Percentiles rank a stretch among this genome's conserved stretches.
Conservation (phyloP, 768 basidiomycete genomes). For the Pleurotus sapidus region DNA sequence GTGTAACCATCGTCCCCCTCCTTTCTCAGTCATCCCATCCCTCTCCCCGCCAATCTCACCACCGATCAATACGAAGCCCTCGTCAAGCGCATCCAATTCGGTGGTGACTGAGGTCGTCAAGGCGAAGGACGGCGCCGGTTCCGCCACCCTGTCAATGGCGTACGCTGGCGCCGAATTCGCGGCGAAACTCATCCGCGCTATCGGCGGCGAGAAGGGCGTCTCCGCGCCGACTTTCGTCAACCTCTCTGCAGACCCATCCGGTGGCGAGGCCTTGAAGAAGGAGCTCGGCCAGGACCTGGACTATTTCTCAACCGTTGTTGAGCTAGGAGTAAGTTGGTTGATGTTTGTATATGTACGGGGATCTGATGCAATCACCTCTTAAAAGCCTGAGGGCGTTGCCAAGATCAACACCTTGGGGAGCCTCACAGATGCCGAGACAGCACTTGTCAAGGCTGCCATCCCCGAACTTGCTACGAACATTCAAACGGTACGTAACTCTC, state of each 20-base stretch:
- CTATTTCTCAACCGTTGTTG: conserved; percentile 87
- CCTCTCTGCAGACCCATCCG: conserved; percentile 66
- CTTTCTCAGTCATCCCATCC: conserved; percentile 86
- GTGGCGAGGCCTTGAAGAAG: conserved; percentile 70
- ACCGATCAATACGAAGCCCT: conserved; percentile 53
- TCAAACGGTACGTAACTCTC: conserved; percentile 45
- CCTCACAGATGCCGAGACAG: conserved; percentile 67
- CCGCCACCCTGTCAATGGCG: conserved; percentile 96
- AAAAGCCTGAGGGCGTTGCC: conserved; percentile 72
- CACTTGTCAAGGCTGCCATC: conserved; percentile 76
- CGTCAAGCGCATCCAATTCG: conserved; percentile 87
- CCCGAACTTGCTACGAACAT: conserved; percentile 79
- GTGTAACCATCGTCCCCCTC: conserved; percentile 90
- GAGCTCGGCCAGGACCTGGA: conserved; percentile 76
- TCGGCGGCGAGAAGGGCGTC: conserved; percentile 87
- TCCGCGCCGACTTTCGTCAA: conserved; percentile 83
- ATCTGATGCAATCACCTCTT: conserved; percentile 8
- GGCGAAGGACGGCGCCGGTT: conserved; percentile 93
- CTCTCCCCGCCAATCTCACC: conserved; percentile 60
- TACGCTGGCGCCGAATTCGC: conserved; percentile 93
- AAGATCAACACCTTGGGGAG: conserved; percentile 82
- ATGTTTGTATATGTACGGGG: neutral
- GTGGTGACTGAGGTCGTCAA: conserved; percentile 98
- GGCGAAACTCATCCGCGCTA: conserved; percentile 73
- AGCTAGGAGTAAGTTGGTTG: conserved; percentile 72